Base-by-base conservation (phyloP, 148 eudicot species). In the Cornus controversa region DNA sequence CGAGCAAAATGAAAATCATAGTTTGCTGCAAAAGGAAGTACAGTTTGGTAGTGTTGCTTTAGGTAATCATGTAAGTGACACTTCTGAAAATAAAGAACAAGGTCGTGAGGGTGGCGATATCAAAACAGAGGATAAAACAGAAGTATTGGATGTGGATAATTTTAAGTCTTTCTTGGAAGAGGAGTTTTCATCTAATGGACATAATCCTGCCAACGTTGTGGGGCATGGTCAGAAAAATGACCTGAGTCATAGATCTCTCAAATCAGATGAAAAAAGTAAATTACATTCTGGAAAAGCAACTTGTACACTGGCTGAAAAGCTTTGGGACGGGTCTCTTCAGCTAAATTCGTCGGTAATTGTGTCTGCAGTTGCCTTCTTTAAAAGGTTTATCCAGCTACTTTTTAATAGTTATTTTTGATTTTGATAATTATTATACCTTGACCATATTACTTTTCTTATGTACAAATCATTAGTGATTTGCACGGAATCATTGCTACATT, bases 321-420 rank as follows among this genome's bases (percentile, higher is more conserved):
- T 93, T 31, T 93, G 97, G 97, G 89, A 89, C 42, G 97, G 97
- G 75, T 84, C 87, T 76, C 86, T 93, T 84, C 92, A 89, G 73
- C 84, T 93, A 69, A 87, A 84, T 87, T 87, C 91, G 75, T 79
- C 90, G 47, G 85, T 87, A 77, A 76, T 80, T 50, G 86, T 88
- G 78, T 82, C 93, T 66, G 83, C 84, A 40, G 82, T 87, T 79
- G 95, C 95, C 79, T 89, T 85, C 86, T 93, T 85, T 73, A 91
- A 90, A 86, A 93, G 97, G 97, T 93, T 80, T 73, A 79, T 66
- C 62, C 60, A 53, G 69, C 71, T 84, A 28, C 72, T 70, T 82
- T 79, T 67, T 36, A 60, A 50, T 70, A 58, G 70, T 69, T 27
- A 15, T 0, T 77, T 27, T 50, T 16, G 27, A 42, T 79, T n/a